These are phyloP conservation scores for Pharnaceum exiguum DNA, from an alignment of 148 eudicot genomes.

Conservation along the genomic window DNA sequence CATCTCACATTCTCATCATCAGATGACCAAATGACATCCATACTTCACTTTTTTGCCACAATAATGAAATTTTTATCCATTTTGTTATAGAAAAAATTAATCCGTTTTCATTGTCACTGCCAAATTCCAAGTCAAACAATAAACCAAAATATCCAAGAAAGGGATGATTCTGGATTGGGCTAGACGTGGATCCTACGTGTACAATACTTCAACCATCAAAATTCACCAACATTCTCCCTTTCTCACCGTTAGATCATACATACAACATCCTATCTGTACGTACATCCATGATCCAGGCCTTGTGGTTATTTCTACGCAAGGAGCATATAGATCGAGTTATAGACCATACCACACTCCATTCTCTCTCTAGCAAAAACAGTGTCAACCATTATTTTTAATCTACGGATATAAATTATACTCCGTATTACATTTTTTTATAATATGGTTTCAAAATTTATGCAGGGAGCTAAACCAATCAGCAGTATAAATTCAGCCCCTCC, in stretches of 20 bases:
- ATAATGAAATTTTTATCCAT: no score
- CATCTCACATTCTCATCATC: no score
- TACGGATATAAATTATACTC: background rate
- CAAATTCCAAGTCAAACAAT: background rate
- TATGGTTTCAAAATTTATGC: conserved; percentile 21
- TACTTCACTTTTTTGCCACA: no score
- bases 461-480: conserved; percentile 11
- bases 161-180: conserved; percentile 10
- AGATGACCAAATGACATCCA: no score
- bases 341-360: background rate
- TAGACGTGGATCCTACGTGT: conserved; percentile 35
- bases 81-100: background rate
- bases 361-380: background rate
- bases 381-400: background rate
- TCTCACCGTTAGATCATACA: conserved; percentile 17
- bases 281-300: no score
- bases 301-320: no score
- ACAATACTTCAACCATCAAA: conserved; percentile 7
- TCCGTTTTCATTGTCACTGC: background rate
- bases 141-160: background rate
- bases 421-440: no score
- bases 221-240: background rate
- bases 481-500: conserved; percentile 22
- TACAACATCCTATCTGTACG: background rate
- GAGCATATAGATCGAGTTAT: background rate